These are phyloP conservation scores for Lachnellula arida DNA, from an alignment of 2,329 filamentous ascomycete genomes.

Conservation along the genomic window DNA sequence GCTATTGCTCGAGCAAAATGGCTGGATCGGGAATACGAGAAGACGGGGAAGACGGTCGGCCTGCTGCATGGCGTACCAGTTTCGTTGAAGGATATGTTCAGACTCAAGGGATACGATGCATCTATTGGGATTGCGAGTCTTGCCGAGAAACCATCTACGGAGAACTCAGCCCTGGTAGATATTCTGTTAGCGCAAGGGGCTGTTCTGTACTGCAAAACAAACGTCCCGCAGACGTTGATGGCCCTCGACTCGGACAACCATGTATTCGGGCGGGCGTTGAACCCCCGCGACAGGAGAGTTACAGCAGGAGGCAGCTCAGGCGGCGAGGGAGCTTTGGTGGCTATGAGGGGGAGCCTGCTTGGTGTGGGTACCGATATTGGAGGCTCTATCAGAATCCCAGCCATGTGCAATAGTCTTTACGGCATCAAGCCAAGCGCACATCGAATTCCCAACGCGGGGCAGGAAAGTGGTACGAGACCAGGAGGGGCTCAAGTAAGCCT, in stretches of 20 bases:
- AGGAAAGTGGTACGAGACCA: constrained; percentile 44
- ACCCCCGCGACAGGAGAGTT: constrained; percentile 53
- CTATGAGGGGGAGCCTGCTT: constrained; percentile 49
- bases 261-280: constrained; percentile 56
- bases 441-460: constrained; percentile 38
- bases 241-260: constrained; percentile 56
- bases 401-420: constrained; percentile 48
- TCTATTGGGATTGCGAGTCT: constrained; percentile 53
- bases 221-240: constrained; percentile 56
- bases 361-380: constrained; percentile 61
- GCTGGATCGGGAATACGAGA: constrained; percentile 41
- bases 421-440: constrained; percentile 45
- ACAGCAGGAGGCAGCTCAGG: constrained; percentile 61
- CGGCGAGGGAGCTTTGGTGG: constrained; percentile 57
- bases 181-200: constrained; percentile 57
- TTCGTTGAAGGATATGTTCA: constrained; percentile 56
- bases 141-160: constrained; percentile 46
- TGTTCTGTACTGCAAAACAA: constrained; percentile 66
- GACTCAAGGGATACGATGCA: constrained; percentile 47
- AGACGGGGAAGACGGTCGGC: constrained; percentile 42
- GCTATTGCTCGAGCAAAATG: constrained; percentile 41
- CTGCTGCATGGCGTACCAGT: constrained; percentile 60
- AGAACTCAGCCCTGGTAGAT: constrained; percentile 53
- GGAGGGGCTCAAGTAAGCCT: constrained; percentile 47
- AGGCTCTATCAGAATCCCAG: constrained; percentile 39